Base-by-base conservation (phyloP, 2,329 filamentous ascomycete species). In the Hypoxylon sp. region DNA sequence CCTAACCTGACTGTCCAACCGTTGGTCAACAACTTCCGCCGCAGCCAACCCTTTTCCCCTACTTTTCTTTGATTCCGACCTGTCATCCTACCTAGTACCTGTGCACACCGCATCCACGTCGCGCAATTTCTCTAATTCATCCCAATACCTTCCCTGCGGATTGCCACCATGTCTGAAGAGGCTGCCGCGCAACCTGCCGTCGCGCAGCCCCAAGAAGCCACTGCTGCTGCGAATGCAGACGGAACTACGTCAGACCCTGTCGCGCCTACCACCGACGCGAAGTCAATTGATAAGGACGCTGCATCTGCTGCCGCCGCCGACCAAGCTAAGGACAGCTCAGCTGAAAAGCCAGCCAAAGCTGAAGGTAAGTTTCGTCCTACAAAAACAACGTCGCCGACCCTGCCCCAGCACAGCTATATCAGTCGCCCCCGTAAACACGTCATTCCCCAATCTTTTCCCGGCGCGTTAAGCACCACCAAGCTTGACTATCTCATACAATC, bases 141-240 rank as follows among this genome's bases (percentile, higher is more conserved):
- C 27, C 7, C 35, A 24, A 39, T 37, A 58, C 44, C 37, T 54
- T 51, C 24, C n/a, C 11, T 35, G 35, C 44, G 24, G 52, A 21
- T 57, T 21, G 58, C 52, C 67, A 75, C 39, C 44, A 74, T 78
- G 76, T 77, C 76, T 65, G 75, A 76, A 69, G 75, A 77, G 58
- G 69, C 73, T 56, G 53, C 73, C 63, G 71, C 74, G 63, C 70
- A 76, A 69, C 42, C 74, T 70, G 68, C 72, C 53, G 75, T 70
- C 65, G 75, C 73, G 74, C 74, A 75, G 69, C 59, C 73, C 24
- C 56, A 73, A 42, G 72, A 75, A 42, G 61, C 70, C n/a, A 50
- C 70, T 42, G 39, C 65, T 53, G 55, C 65, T 51, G 47, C 67
- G 21, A 52, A 62, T 48, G 67, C 61, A 47, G 70, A 69, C 37